phyloP scores from a whole-genome alignment of 106 monocot species.

The Alisma plantagoaquatica region DNA sequence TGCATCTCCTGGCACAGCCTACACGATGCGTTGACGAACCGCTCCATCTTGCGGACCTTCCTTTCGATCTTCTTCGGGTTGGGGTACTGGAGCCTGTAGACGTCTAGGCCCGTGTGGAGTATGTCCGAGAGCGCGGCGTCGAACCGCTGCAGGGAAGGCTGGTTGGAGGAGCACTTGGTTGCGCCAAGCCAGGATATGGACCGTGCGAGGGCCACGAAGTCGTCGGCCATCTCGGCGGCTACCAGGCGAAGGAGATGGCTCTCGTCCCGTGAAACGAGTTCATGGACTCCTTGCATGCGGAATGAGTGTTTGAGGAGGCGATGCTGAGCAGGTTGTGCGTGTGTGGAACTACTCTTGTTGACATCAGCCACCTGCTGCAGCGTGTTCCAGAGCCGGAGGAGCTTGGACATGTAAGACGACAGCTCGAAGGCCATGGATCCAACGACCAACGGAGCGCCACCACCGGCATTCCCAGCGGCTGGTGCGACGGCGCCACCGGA shows the following conservation, averaged over 20 bases:
- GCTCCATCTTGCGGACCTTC: slow-evolving; percentile 45
- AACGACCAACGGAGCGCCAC: too few relatives aligned
- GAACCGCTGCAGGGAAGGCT: slow-evolving; percentile 39
- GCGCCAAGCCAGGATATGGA: slow-evolving; percentile 35
- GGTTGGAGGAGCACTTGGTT: slow-evolving; percentile 46
- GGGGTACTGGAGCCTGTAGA: slow-evolving; percentile 20
- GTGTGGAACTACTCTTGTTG: too few relatives aligned
- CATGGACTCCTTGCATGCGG: slow-evolving; percentile 38
- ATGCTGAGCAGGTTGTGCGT: too few relatives aligned
- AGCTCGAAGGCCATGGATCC: slow-evolving; percentile 74
- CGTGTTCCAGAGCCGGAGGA: slow-evolving; percentile 44
- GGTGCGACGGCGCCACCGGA: not conserved
- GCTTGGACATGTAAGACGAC: slow-evolving; percentile 38
- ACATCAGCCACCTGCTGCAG: slow-evolving; percentile 29
- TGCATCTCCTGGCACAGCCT: slow-evolving; percentile 62
- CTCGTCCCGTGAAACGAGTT: slow-evolving; percentile 58
- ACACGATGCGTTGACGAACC: slow-evolving; percentile 27
- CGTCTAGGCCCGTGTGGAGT: slow-evolving; percentile 12
- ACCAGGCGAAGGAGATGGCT: slow-evolving; percentile 40
- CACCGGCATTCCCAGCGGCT: not conserved
- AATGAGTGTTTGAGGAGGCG: slow-evolving; percentile 28
- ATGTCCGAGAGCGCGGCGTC: slow-evolving; percentile 31
- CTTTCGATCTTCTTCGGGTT: slow-evolving; percentile 36
- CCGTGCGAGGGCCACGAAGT: slow-evolving; percentile 24
- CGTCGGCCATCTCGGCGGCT: slow-evolving; percentile 40